Evolutionary conservation across 768 basidiomycete species (phyloP).

Genomic region (Termitomyces sp.): DNA sequence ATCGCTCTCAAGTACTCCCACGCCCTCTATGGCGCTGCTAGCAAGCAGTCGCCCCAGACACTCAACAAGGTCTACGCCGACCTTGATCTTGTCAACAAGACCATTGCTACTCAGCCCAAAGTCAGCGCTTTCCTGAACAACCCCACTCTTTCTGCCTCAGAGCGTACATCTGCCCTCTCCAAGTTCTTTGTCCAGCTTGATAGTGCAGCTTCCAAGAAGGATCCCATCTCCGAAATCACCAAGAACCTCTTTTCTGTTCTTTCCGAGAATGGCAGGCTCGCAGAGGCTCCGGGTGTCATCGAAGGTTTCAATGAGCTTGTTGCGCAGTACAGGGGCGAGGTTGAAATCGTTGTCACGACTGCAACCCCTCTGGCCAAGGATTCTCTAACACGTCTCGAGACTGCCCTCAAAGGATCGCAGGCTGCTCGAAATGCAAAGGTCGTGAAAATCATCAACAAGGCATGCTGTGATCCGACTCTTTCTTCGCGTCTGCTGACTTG

Average conservation of each 20-base stretch:
- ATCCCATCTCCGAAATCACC: slow-evolving; percentile 77
- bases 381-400: slow-evolving; percentile 73
- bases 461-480: slow-evolving; percentile 25
- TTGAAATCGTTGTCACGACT: slow-evolving; percentile 90
- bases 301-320: slow-evolving; percentile 90
- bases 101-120: slow-evolving; percentile 64
- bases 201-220: slow-evolving; percentile 61
- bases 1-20: slow-evolving; percentile 85
- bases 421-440: slow-evolving; percentile 84
- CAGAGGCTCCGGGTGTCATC: slow-evolving; percentile 81
- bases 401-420: slow-evolving; percentile 81
- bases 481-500: neutral
- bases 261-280: slow-evolving; percentile 89
- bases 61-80: slow-evolving; percentile 88
- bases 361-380: slow-evolving; percentile 79
- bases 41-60: slow-evolving; percentile 76
- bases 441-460: slow-evolving; percentile 91
- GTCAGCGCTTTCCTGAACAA: slow-evolving; percentile 76
- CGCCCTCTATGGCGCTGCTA: slow-evolving; percentile 76
- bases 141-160: slow-evolving; percentile 84
- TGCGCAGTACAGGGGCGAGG: slow-evolving; percentile 85
- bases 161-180: slow-evolving; percentile 66
- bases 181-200: slow-evolving; percentile 67
- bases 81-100: slow-evolving; percentile 63
- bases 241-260: slow-evolving; percentile 89